phyloP scores from a whole-genome alignment of 2,329 filamentous ascomycete genomes.

The Colletotrichum orchidophilum region DNA sequence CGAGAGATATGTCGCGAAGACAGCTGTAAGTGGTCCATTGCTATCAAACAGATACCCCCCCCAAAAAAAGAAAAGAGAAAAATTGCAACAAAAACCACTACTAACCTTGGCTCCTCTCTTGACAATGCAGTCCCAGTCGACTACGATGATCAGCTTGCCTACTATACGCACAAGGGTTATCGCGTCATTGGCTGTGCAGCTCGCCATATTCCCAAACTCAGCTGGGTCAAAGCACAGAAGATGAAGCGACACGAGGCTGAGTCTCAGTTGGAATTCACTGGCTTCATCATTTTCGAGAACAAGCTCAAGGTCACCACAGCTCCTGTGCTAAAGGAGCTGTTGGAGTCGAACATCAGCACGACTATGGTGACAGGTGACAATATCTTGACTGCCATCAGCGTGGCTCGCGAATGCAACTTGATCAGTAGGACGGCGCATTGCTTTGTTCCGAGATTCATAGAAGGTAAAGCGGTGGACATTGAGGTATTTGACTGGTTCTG shows the following conservation, averaged over 20 bases:
- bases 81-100: too few relatives aligned
- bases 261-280: constrained; percentile 83
- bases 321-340: constrained; percentile 82
- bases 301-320: constrained; percentile 92
- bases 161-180: constrained; percentile 96
- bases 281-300: constrained; percentile 99
- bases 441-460: constrained; percentile 88
- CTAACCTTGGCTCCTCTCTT: constrained; percentile 13
- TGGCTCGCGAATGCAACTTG: constrained; percentile 88
- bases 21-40: constrained; percentile 69
- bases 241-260: constrained; percentile 90
- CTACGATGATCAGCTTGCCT: constrained; percentile 87
- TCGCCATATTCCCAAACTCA: constrained; percentile 86
- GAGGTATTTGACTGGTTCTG: neutral
- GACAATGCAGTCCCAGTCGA: constrained; percentile 74
- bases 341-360: constrained; percentile 83
- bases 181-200: constrained; percentile 96
- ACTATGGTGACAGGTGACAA: constrained; percentile 99
- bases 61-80: too few relatives aligned
- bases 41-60: neutral
- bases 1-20: constrained; percentile 88
- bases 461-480: constrained; percentile 60
- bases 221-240: constrained; percentile 94
- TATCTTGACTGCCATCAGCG: constrained; percentile 94
- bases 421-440: constrained; percentile 85